Base-by-base conservation (phyloP, 768 basidiomycete genomes). In the Collybiopsis confluens region DNA sequence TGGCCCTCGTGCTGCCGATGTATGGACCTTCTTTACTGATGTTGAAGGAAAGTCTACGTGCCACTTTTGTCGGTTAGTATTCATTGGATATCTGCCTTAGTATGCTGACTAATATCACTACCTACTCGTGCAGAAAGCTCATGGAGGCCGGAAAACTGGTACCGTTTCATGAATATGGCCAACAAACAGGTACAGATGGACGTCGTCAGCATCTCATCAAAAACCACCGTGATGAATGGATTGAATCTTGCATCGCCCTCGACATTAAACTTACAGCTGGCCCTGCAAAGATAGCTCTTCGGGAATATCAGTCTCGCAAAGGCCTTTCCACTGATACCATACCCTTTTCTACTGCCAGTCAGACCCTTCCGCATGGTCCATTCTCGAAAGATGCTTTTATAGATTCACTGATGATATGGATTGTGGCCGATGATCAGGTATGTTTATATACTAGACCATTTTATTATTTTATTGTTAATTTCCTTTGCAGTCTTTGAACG, bases 401-500 rank as follows among this genome's bases (percentile, higher is more conserved):
- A 7, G 64, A 70, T 47, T 59, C 62, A 3, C 56, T 68, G 23
- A 50, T 63, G 15, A 60, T 65, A 28, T 68, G 62, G 49, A 65
- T 68, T 54, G 56, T 67, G 24, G 63, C 55, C 1, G 64, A 68
- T 61, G 64, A 67, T 54, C 64, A 65, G 56, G 67, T 65, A 42
- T 11, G 57, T 54, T 48, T 24, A 47, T 41, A 45, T 16, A 23
- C 16, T 41, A 24, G n/a, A n/a, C n/a, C 23, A 33, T 37, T 33
- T 20, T 53, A 15, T 6, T 20, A 26, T 2, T 2, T 28, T 7
- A 20, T 52, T n/a, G n/a, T n/a, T n/a, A n/a, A n/a, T 27, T 28
- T 33, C 16, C 13, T 3, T 43, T 2, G n/a, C 28, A 56, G 46
- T 55, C 64, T 15, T 46, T 66, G 52, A 68, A 64, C 52, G 58